Evolutionary conservation across 768 basidiomycete genomes (phyloP), one percentile per base, ranked within the genome.

Genomic region (Xanthoconium stramineum): DNA sequence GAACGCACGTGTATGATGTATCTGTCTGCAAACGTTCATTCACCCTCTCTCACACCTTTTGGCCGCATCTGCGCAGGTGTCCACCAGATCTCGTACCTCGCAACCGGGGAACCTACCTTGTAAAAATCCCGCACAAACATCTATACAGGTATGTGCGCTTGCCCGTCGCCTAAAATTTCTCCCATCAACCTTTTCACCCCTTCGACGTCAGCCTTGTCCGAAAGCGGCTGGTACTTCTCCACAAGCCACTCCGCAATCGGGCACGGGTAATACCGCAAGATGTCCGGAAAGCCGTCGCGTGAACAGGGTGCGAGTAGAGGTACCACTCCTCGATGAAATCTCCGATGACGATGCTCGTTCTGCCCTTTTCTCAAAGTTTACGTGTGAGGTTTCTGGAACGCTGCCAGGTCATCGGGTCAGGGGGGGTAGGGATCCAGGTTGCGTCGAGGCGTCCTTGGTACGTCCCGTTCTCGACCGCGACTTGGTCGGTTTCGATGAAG

Each of bases 251-350:
- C 61, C 6, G 81, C 79, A 36, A 85, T 68, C 11, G 77, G 73
- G 14, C 55, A 65, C 2, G 82, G 78, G 66, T 84, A 88, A 65
- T 86, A 90, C 53, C 88, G 70, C 62, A 76, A 69, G 47, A 91
- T 62, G 60, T 87, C 88, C 10, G 75, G 74, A 29, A 78, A 64
- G 11, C 89, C 74, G 58, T 90, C 88, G 24, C 60, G 12, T 66
- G 50, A 47, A 89, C 78, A 0, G 83, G 80, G 65, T 88, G 82
- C 5, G 86, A 80, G 61, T 89, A 90, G 49, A 89, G 77, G 67
- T 83, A 88, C 88, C 88, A 90, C 67, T 91, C 88, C 61, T 90
- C 86, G 15, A 74, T 76, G 48, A 89, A 75, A 52, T 88, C 85
- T 10, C 89, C 89, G n/a, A 86, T 71, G 48, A 84, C 73, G 55